Percentiles rank a stretch among this genome's conserved stretches.
phyloP scores from a whole-genome alignment of 176 grass and related monocot genomes.

The Thinopyrum elongatum region DNA sequence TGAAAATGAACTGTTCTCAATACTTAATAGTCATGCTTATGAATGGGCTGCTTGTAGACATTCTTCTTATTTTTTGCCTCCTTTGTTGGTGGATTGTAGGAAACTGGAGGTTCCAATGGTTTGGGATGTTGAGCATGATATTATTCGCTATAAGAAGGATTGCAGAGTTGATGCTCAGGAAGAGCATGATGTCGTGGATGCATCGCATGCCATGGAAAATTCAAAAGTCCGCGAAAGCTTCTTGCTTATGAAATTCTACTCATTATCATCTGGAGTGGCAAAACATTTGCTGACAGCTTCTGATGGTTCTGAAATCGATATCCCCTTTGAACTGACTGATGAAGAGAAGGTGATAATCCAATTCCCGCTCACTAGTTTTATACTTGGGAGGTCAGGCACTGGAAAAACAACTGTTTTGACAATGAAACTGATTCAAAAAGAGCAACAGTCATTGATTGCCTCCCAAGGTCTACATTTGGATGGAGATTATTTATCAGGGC shows the following conservation, averaged over 20 bases:
- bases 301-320: slow-evolving; percentile 74
- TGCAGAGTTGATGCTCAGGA: slow-evolving; percentile 21
- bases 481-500: slow-evolving; percentile 4
- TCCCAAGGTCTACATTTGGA: slow-evolving; percentile 36
- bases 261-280: slow-evolving; percentile 65
- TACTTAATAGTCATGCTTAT: neutral
- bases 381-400: slow-evolving; percentile 89
- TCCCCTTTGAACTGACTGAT: slow-evolving; percentile 87
- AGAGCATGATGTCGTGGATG: slow-evolving; percentile 28
- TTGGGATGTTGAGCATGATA: slow-evolving; percentile 53
- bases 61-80: neutral
- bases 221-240: slow-evolving; percentile 90
- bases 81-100: slow-evolving; percentile 40
- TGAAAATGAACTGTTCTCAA: neutral
- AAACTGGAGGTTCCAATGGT: slow-evolving; percentile 59
- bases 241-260: slow-evolving; percentile 89
- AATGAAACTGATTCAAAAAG: slow-evolving; percentile 71
- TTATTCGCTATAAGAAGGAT: slow-evolving; percentile 53
- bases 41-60: neutral
- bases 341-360: slow-evolving; percentile 69
- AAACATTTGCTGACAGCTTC: slow-evolving; percentile 73
- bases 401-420: slow-evolving; percentile 93
- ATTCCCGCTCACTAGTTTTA: slow-evolving; percentile 72
- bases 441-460: slow-evolving; percentile 66
- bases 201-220: slow-evolving; percentile 48